Evolutionary conservation across 2,329 filamentous ascomycete species (phyloP).

Genomic region (Diplocarpon rosae): DNA sequence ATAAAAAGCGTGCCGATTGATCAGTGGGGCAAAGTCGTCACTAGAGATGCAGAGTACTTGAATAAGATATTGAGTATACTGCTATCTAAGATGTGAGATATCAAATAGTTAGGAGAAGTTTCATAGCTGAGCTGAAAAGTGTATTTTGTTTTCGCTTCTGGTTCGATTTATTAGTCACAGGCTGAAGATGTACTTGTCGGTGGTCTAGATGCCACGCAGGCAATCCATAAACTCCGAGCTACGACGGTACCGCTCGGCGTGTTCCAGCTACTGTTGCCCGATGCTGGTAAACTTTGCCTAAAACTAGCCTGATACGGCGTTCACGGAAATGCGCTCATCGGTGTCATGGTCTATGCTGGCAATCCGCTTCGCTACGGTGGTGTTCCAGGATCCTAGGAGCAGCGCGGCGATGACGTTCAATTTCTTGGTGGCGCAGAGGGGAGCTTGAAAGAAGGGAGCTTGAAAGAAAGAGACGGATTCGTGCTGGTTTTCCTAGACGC

Average conservation of each 20-base stretch:
- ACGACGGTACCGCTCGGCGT: slow-evolving; percentile 40
- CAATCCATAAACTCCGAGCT: slow-evolving; percentile 40
- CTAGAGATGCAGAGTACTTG: too few relatives aligned
- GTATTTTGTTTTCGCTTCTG: too few relatives aligned
- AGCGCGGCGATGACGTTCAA: slow-evolving; percentile 41
- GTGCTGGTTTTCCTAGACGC: slow-evolving; percentile 32
- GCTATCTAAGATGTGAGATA: too few relatives aligned
- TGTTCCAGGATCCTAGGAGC: slow-evolving; percentile 39
- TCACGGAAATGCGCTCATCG: slow-evolving; percentile 40
- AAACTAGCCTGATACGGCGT: slow-evolving; percentile 43
- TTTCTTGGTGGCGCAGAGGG: slow-evolving; percentile 35
- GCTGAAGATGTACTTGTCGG: slow-evolving; percentile 37
- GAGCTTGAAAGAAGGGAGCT: slow-evolving; percentile 38
- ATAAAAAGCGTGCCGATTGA: too few relatives aligned
- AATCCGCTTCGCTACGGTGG: slow-evolving; percentile 41
- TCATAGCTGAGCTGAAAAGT: too few relatives aligned
- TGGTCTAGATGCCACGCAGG: slow-evolving; percentile 40
- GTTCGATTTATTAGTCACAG: too few relatives aligned
- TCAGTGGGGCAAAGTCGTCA: too few relatives aligned
- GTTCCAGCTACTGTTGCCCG: slow-evolving; percentile 44
- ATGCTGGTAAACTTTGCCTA: slow-evolving; percentile 40
- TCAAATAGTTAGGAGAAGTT: too few relatives aligned
- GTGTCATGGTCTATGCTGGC: slow-evolving; percentile 41
- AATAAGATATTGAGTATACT: too few relatives aligned
- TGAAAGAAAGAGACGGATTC: slow-evolving; percentile 42